Evolutionary conservation across 177 flowering plant genomes (phyloP).

Genomic region (Telopea speciosissima): DNA sequence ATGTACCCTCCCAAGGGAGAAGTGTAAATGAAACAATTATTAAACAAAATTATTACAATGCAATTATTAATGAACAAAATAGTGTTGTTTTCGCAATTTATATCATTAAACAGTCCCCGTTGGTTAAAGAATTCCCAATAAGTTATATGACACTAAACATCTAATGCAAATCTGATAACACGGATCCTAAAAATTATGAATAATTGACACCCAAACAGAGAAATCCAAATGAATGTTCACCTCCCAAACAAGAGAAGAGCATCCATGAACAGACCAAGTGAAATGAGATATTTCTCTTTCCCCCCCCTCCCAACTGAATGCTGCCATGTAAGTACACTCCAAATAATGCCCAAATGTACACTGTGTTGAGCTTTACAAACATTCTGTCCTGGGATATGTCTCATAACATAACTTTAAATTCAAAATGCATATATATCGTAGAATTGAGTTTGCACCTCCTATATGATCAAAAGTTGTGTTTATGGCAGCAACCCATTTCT

Average conservation of each 20-base stretch:
- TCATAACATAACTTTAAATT: slow-evolving; percentile 8
- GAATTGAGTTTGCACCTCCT: slow-evolving; percentile 59
- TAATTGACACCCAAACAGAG: background rate
- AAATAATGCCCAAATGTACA: background rate
- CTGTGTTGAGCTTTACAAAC: background rate
- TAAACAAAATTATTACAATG: too few species aligned
- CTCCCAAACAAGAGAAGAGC: background rate
- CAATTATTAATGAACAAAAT: background rate
- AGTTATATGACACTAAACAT: background rate
- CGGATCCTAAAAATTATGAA: background rate
- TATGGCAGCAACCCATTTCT: slow-evolving; percentile 95
- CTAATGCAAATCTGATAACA: background rate
- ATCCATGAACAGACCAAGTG: background rate
- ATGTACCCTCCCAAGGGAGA: too few species aligned
- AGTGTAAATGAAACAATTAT: too few species aligned
- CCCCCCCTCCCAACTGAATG: background rate
- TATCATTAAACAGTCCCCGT: too few species aligned
- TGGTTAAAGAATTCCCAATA: background rate
- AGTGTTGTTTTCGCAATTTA: too few species aligned
- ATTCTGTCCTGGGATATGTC: background rate
- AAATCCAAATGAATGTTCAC: background rate
- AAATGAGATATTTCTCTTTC: background rate
- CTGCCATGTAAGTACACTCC: background rate
- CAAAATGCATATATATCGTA: background rate
- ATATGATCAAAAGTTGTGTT: slow-evolving; percentile 93